Percentiles rank a stretch among this genome's conserved stretches.
These are phyloP conservation scores for Tetrahymena borealis DNA, from an alignment of 73 alveolate genomes.

Conservation along the genomic window DNA sequence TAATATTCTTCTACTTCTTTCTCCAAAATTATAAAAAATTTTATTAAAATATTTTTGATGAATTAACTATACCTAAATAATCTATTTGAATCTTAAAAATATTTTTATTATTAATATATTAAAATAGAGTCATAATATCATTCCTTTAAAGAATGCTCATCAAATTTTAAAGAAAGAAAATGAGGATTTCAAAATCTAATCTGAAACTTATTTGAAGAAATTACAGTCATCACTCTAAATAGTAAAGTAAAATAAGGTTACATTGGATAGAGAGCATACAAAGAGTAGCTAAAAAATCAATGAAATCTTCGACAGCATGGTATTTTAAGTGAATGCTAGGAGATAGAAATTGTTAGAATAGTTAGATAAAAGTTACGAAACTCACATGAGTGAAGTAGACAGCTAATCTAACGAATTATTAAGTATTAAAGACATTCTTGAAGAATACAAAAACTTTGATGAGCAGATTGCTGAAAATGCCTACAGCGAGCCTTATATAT, in stretches of 20 bases:
- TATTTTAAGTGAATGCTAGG: background rate
- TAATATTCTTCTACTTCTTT: no score
- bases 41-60: background rate
- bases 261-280: background rate
- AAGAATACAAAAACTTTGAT: background rate
- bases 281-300: background rate
- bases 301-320: background rate
- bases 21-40: background rate
- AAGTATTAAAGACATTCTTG: background rate
- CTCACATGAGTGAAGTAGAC: background rate
- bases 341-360: background rate
- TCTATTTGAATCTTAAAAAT: no score
- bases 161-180: background rate
- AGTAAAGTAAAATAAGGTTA: background rate
- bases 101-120: no score
- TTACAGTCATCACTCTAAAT: background rate
- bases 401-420: background rate
- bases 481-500: background rate
- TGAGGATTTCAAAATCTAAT: background rate
- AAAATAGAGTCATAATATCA: background rate
- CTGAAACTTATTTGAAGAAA: background rate
- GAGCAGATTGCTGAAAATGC: background rate
- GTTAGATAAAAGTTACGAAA: background rate
- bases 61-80: no score
- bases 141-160: background rate